Percentiles rank a stretch among this genome's conserved stretches.
Evolutionary conservation across 2,329 filamentous ascomycete genomes (phyloP).

Genomic region (Polychaeton citri): DNA sequence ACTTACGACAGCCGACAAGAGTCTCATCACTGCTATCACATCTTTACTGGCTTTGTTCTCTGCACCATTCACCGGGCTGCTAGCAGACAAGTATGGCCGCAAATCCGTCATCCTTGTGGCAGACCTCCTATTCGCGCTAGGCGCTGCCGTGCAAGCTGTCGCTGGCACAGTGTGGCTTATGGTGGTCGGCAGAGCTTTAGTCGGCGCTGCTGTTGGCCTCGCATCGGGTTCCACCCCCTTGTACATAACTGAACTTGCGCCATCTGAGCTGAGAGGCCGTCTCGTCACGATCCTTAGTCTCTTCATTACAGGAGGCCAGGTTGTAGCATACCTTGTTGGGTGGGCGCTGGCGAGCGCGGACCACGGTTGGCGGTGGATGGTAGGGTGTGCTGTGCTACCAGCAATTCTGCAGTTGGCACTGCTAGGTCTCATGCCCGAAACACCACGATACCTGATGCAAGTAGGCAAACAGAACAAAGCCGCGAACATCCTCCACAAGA

Average conservation of each 20-base stretch:
- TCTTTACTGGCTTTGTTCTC: constrained; percentile 44
- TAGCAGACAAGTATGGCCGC: constrained; percentile 37
- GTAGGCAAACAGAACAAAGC: constrained; percentile 50
- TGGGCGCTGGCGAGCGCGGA: constrained; percentile 51
- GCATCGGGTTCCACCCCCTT: constrained; percentile 74
- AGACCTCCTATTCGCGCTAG: constrained; percentile 53
- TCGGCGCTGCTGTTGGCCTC: constrained; percentile 60
- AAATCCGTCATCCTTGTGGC: constrained; percentile 38
- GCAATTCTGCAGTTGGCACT: constrained; percentile 58
- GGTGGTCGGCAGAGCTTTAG: constrained; percentile 54
- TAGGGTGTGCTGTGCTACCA: constrained; percentile 69
- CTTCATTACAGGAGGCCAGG: constrained; percentile 78
- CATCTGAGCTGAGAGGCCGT: constrained; percentile 50
- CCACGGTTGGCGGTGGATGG: constrained; percentile 80
- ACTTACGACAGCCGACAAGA: constrained; percentile 41
- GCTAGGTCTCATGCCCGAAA: constrained; percentile 68
- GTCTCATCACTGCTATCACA: constrained; percentile 44
- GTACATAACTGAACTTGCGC: constrained; percentile 22
- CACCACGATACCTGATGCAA: constrained; percentile 74
- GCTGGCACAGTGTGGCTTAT: constrained; percentile 47
- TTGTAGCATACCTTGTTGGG: constrained; percentile 74
- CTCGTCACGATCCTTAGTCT: constrained; percentile 71
- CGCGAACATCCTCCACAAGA: constrained; percentile 42
- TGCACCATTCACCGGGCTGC: constrained; percentile 39
- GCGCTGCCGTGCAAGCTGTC: constrained; percentile 52